These are phyloP conservation scores for Tillandsia fasciculata DNA, from an alignment of 176 grass and related monocot genomes.

Conservation along the genomic window DNA sequence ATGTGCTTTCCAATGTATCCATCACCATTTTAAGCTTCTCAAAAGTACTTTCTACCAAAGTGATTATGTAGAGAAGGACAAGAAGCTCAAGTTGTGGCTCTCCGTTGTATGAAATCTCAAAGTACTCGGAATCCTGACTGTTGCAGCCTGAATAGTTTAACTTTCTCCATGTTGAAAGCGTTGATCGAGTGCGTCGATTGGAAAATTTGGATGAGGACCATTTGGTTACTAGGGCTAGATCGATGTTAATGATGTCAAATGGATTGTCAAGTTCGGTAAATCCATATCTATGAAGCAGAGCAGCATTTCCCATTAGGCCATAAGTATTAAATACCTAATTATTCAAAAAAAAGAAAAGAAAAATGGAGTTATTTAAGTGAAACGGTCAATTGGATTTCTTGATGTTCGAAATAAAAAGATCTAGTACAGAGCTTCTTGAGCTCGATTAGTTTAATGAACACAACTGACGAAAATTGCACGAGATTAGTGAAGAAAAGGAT, in stretches of 20 bases:
- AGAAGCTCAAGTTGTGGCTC: slow-evolving; percentile 73
- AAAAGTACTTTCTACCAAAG: slow-evolving; percentile 41
- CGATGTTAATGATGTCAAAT: slow-evolving; percentile 83
- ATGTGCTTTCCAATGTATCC: slow-evolving; percentile 21
- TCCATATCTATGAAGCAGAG: slow-evolving; percentile 85
- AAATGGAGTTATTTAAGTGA: not conserved
- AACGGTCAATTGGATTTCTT: not conserved
- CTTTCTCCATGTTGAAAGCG: slow-evolving; percentile 48
- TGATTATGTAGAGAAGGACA: slow-evolving; percentile 61
- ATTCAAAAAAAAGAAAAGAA: not conserved
- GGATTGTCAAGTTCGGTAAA: slow-evolving; percentile 75
- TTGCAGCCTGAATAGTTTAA: slow-evolving; percentile 73
- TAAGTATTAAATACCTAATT: slow-evolving; percentile 85
- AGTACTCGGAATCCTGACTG: slow-evolving; percentile 62
- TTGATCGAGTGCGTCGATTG: slow-evolving; percentile 39
- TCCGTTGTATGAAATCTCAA: slow-evolving; percentile 78
- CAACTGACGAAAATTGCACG: not conserved
- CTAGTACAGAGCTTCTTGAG: not conserved
- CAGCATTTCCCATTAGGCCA: slow-evolving; percentile 83
- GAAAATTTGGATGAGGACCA: slow-evolving; percentile 65
- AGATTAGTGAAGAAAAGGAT: not conserved
- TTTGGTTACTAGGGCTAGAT: slow-evolving; percentile 52
- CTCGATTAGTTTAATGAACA: not conserved
- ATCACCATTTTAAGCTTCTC: slow-evolving; percentile 41
- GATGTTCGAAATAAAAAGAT: not conserved